Percentiles rank a stretch among this genome's conserved stretches.
Evolutionary conservation across 371 early-diverging fungal genomes (phyloP).

Genomic region (Lichtheimia ornata): DNA sequence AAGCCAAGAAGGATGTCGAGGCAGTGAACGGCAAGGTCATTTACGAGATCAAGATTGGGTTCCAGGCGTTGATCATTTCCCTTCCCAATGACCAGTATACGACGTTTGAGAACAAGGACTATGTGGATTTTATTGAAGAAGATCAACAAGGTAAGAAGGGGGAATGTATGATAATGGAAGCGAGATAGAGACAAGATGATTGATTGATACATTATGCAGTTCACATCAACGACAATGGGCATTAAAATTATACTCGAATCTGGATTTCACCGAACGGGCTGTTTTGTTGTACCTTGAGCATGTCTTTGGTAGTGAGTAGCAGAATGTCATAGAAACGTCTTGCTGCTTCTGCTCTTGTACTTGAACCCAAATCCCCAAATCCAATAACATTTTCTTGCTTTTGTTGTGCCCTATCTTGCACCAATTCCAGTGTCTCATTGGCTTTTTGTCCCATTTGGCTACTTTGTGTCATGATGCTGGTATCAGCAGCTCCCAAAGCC

Average conservation of each 20-base stretch:
- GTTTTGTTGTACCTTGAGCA: conserved; percentile 81
- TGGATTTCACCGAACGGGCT: conserved; percentile 83
- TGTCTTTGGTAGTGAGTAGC: conserved; percentile 84
- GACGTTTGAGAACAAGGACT: conserved; percentile 24
- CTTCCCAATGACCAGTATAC: conserved; percentile 20
- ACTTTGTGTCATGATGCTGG: conserved; percentile 14
- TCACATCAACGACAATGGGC: not conserved
- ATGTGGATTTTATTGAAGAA: conserved; percentile 31
- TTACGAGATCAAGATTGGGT: conserved; percentile 20
- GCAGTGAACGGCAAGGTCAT: conserved; percentile 20
- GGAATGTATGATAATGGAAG: too few relatives aligned
- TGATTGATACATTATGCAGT: not conserved
- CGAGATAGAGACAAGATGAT: not conserved
- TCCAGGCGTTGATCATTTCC: conserved; percentile 20
- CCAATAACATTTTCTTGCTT: conserved; percentile 7
- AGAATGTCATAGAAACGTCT: conserved; percentile 90
- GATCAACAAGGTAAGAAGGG: conserved; percentile 26
- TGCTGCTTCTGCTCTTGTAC: conserved; percentile 68
- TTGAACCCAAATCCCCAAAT: conserved; percentile 35
- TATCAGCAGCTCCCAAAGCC: not conserved
- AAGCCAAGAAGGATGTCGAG: conserved; percentile 23
- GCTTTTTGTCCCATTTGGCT: conserved; percentile 26
- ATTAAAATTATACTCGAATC: conserved; percentile 39
- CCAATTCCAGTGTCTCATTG: conserved; percentile 23
- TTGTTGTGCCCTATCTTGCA: conserved; percentile 22